Percentiles rank a stretch among this genome's conserved stretches.
These are phyloP conservation scores for Quercus dentata DNA, from an alignment of 306 rosid species.

Conservation along the genomic window DNA sequence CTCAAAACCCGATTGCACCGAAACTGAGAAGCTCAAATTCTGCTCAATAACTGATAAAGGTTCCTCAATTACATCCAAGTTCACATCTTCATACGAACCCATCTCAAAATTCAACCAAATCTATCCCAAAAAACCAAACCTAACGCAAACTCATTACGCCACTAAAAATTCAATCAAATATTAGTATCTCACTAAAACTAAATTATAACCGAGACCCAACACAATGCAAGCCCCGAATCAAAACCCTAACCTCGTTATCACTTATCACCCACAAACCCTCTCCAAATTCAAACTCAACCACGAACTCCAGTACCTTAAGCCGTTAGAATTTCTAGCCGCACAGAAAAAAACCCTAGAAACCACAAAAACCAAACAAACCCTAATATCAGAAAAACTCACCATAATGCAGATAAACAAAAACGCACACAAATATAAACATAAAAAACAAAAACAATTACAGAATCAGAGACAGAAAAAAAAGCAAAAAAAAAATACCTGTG, in stretches of 20 bases:
- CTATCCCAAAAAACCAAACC: slow-evolving; percentile 16
- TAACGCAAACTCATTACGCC: slow-evolving; percentile 29
- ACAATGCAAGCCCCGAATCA: slow-evolving; percentile 37
- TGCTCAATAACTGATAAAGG: slow-evolving; percentile 32
- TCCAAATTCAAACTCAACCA: slow-evolving; percentile 21
- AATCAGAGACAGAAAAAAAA: slow-evolving; percentile 6
- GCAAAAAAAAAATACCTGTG: slow-evolving; percentile 27
- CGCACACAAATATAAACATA: slow-evolving; percentile 4
- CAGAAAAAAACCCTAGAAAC: slow-evolving; percentile 60
- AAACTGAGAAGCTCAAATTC: slow-evolving; percentile 38
- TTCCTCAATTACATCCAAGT: slow-evolving; percentile 41
- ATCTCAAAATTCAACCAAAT: slow-evolving; percentile 35
- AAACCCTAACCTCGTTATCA: slow-evolving; percentile 12
- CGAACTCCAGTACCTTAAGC: slow-evolving; percentile 17
- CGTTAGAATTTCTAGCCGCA: slow-evolving; percentile 23
- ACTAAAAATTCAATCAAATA: slow-evolving; percentile 6
- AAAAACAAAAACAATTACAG: not conserved
- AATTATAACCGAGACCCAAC: slow-evolving; percentile 11
- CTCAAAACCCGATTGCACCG: slow-evolving; percentile 43
- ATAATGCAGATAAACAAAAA: slow-evolving; percentile 36
- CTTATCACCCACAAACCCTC: not conserved
- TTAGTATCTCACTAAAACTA: slow-evolving; percentile 1
- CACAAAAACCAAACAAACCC: slow-evolving; percentile 25
- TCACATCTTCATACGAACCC: slow-evolving; percentile 72
- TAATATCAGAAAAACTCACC: slow-evolving; percentile 31